Base-by-base conservation (phyloP, 768 basidiomycete genomes). In the Suillus cothurnatus region DNA sequence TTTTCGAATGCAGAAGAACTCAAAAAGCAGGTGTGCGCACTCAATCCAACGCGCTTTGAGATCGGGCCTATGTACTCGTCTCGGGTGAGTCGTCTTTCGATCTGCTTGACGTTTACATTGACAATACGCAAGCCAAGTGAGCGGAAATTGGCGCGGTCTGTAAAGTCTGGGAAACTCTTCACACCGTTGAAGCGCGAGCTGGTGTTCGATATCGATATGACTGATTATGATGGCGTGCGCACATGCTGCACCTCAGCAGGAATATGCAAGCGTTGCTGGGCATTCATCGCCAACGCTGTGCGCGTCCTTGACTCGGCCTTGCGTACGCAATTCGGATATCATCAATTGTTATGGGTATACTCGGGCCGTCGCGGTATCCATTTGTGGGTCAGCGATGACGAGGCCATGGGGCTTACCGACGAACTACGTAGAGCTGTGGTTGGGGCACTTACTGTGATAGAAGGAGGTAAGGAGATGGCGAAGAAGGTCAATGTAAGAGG, bases 121-220 rank as follows among this genome's bases (percentile, higher is more conserved):
- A 71, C 23, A 52, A 3, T 45, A 39, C 28, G 26, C 45, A 32
- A 97, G 94, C 97, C 97, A 3, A 84, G 88, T 71, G 97, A 98
- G 81, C 91, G 87, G 74, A 96, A 96, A 72, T 90, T 92, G 0
- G 82, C 94, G 19, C 87, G 87, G 14, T 80, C 89, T n/a, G 78
- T 80, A 2, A 59, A 59, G 38, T 59, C 57, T 5, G 57, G 57
- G 57, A 59, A 59, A 11, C 57, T 83, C 0, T 89, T 98, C 69
- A 81, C 84, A 52, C 95, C 97, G 0, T 75, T 86, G 39, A 85
- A 87, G 68, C 90, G 97, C 65, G 97, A 99, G 75, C 89, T 99
- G 50, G 97, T 99, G 0, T 97, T 99, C 75, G 97, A 99, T 87
- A 98, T 99, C 74, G 97, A 99, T 78, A 98, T 99, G 97, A 97